phyloP scores from a whole-genome alignment of 2,329 filamentous ascomycete species.

The Tolypocladium album region DNA sequence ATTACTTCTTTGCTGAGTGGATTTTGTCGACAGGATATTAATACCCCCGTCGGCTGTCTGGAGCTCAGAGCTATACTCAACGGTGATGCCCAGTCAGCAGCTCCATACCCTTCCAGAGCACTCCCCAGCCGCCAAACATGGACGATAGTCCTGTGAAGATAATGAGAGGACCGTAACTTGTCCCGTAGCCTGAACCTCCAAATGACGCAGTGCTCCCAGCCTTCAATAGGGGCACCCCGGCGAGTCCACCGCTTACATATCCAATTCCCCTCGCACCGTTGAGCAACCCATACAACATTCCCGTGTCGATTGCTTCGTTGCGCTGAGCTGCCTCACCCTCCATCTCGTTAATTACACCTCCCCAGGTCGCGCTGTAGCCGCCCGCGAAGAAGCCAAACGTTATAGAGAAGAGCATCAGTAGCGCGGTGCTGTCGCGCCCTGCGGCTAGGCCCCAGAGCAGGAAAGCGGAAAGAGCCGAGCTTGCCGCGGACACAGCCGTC shows the following conservation, averaged over 20 bases:
- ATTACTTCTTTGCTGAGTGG: neutral
- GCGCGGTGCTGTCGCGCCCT: neutral
- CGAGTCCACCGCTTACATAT: conserved; percentile 4
- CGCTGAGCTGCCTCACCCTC: neutral
- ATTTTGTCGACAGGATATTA: no score
- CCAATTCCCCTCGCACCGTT: neutral
- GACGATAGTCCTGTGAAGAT: conserved; percentile 7
- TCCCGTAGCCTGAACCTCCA: conserved; percentile 4
- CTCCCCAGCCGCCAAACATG: conserved; percentile 5
- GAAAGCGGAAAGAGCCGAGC: neutral
- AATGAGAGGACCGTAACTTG: conserved; percentile 7
- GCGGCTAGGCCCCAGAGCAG: neutral
- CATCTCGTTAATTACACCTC: neutral
- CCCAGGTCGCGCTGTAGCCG: neutral
- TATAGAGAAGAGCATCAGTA: neutral
- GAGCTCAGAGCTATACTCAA: neutral
- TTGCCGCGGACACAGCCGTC: neutral
- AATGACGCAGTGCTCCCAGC: neutral
- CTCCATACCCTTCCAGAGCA: conserved; percentile 1
- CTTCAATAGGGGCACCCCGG: conserved; percentile 5
- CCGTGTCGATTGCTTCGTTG: neutral
- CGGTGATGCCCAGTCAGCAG: neutral
- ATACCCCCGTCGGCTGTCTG: neutral
- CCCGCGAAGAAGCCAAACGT: neutral
- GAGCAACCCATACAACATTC: neutral